Evolutionary conservation across 495 filamentous ascomycete species (phyloP), one percentile per base, ranked within the genome.

Genomic region (Melanomma pulvis-pyrius): DNA sequence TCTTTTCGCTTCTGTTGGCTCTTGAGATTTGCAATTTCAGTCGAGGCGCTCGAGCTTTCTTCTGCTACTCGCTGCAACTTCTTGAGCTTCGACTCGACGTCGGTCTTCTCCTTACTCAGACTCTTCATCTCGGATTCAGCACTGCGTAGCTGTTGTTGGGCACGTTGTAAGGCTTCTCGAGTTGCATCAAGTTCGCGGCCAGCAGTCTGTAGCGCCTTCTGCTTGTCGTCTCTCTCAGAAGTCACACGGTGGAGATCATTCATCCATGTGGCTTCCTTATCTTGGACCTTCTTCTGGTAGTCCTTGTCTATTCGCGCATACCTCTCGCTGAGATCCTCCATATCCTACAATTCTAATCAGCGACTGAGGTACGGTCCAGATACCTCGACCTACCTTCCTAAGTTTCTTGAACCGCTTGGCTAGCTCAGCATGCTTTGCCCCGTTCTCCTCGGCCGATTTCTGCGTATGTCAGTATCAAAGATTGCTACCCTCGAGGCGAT

Each of bases 241-340:
- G 51, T 57, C n/a, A 63, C 5, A 28, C 65, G 51, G 48, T 68
- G 65, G 15, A 68, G 36, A 12, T 59, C n/a, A 22, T 62, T 68
- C 8, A 9, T 21, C 12, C 53, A 32, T 8, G 26, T 50, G 19
- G 48, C 51, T 25, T 68, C 41, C 22, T 51, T 51, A 24, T 68
- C 58, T 13, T 32, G 7, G 32, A 57, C 25, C 1, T 12, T 24
- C 48, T 63, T 53, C 12, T 29, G 12, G 5, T 13, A 12, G 21
- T 63, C 44, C 48, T 51, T 34, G 19, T 54, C 34, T 11, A 44
- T 25, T n/a, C 26, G 8, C 47, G 2, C 28, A 13, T 30, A 7
- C 21, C 21, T 34, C 26, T 22, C 15, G 29, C 1, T n/a, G 26
- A 58, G n/a, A 58, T 44, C 8, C n/a, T 61, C 34, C 2, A 13